Conservation (phyloP, 163 green algal genomes). For the Chlamydomonas reinhardtii region DNA sequence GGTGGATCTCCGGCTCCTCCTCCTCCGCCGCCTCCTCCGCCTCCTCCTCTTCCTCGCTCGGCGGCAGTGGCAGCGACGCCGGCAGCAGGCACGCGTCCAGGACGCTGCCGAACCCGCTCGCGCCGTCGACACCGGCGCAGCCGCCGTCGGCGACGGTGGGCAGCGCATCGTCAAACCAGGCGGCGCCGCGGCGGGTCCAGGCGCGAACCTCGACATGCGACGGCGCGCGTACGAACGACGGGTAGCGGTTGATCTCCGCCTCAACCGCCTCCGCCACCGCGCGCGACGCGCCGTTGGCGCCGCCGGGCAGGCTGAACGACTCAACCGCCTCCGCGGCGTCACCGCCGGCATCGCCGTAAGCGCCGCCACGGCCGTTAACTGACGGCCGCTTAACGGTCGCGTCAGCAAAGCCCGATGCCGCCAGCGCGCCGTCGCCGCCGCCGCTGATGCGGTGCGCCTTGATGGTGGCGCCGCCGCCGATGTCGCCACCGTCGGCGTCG, state of each 20-base stretch:
- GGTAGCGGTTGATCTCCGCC: background rate
- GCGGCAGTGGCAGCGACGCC: background rate
- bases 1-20: background rate
- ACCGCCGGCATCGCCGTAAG: too few relatives aligned
- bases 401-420: too few relatives aligned
- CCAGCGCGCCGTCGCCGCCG: background rate
- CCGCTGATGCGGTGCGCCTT: background rate
- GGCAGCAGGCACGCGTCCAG: too few relatives aligned
- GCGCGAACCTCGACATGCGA: background rate
- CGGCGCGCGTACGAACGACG: background rate
- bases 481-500: too few relatives aligned
- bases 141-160: background rate
- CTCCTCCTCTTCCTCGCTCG: background rate
- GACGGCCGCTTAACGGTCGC: too few relatives aligned
- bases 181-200: background rate
- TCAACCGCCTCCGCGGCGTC: background rate
- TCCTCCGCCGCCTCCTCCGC: background rate
- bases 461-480: too few relatives aligned
- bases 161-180: slow-evolving; percentile 11
- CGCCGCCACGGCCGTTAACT: too few relatives aligned
- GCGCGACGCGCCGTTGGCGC: background rate
- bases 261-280: slow-evolving; percentile 5
- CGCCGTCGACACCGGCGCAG: too few relatives aligned
- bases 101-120: too few relatives aligned
- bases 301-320: background rate